These are phyloP conservation scores for Solanum infundibuliforme DNA, from an alignment of 257 asterid genomes.

Conservation along the genomic window DNA sequence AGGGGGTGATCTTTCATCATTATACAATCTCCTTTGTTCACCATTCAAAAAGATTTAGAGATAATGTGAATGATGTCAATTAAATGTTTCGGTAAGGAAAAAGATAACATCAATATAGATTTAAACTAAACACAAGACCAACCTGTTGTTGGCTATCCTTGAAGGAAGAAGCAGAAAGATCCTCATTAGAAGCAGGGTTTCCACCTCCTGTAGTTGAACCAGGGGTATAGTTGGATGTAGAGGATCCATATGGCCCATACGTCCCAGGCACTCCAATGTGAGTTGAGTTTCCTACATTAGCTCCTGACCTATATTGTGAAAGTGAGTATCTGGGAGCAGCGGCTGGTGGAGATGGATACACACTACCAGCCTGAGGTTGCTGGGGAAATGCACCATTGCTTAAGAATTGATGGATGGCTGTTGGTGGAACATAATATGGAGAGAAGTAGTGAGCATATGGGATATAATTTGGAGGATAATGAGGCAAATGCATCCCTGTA, in stretches of 20 bases:
- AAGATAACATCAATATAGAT: slow-evolving; percentile 50
- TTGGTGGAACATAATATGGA: slow-evolving; percentile 69
- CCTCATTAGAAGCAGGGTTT: slow-evolving; percentile 63
- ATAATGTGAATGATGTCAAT: not conserved
- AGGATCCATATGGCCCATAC: slow-evolving; percentile 65
- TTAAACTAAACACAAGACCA: slow-evolving; percentile 42
- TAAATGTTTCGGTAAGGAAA: slow-evolving; percentile 24
- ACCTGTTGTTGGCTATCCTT: slow-evolving; percentile 85
- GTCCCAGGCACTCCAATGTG: slow-evolving; percentile 59
- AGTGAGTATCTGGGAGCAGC: slow-evolving; percentile 65
- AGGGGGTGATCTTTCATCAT: not conserved
- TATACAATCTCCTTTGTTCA: not conserved
- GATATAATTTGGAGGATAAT: slow-evolving; percentile 66
- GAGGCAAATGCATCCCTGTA: slow-evolving; percentile 71
- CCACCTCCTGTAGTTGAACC: slow-evolving; percentile 47
- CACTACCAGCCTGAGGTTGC: slow-evolving; percentile 67
- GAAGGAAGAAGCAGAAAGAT: slow-evolving; percentile 41
- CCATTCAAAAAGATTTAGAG: not conserved
- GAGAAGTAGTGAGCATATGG: slow-evolving; percentile 76
- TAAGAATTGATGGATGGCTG: slow-evolving; percentile 64
- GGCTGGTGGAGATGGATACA: slow-evolving; percentile 62
- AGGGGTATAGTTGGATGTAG: slow-evolving; percentile 45
- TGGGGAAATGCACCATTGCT: slow-evolving; percentile 70
- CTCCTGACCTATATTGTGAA: slow-evolving; percentile 70
- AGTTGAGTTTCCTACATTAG: slow-evolving; percentile 51